Percentiles rank a stretch among this genome's conserved stretches.
Conservation (phyloP, 257 asterid genomes). For the Nicotiana attenuata region DNA sequence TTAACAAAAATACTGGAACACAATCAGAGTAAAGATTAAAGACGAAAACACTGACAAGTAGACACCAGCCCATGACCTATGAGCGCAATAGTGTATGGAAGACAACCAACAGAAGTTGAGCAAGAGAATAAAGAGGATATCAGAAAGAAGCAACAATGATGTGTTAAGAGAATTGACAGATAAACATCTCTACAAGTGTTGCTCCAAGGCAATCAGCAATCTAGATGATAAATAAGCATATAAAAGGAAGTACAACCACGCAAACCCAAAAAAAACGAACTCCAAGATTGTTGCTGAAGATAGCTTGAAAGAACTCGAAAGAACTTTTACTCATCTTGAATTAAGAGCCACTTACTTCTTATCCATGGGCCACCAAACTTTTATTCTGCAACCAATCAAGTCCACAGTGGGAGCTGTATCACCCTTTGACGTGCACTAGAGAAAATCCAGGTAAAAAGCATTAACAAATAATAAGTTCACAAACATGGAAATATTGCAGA, state of each 20-base stretch:
- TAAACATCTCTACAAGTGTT: background rate
- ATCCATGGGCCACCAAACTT: constrained; percentile 99
- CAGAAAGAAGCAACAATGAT: constrained; percentile 8
- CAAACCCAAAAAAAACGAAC: background rate
- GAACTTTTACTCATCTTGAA: background rate
- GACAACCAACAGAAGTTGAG: background rate
- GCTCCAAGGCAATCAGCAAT: background rate
- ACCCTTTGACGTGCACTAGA: constrained; percentile 67
- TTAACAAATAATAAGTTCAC: background rate
- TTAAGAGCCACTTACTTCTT: constrained; percentile 57
- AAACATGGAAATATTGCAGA: background rate
- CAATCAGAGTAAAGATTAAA: background rate
- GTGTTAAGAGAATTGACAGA: background rate
- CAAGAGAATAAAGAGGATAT: background rate
- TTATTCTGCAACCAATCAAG: constrained; percentile 76
- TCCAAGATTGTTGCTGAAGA: background rate
- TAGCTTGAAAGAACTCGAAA: constrained; percentile 6
- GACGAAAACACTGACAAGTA: background rate
- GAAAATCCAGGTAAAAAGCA: background rate
- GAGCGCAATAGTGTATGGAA: background rate
- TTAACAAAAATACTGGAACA: background rate
- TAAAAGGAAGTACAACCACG: background rate
- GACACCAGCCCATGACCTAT: background rate
- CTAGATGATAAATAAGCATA: background rate
- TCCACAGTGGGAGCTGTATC: constrained; percentile 42